A percentile compares a stretch with the other conserved stretches of the same genome.
Conservation (phyloP, 2,329 filamentous ascomycete species). For the Elsinoe necatrix region DNA sequence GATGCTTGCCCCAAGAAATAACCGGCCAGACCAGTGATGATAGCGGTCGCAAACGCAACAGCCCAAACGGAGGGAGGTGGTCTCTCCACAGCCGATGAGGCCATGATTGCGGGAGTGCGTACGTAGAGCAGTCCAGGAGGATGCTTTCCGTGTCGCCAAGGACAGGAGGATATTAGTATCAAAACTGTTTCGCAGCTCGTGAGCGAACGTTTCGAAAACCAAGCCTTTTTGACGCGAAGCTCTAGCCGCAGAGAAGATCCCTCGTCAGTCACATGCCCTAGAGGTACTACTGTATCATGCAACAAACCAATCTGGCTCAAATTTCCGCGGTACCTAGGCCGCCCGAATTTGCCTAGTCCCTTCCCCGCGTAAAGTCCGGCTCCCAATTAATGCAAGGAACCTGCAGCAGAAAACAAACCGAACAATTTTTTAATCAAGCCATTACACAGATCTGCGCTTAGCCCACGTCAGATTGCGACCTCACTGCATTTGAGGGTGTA, state of each 20-base stretch:
- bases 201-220: slow-evolving; percentile 4
- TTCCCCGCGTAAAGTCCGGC: slow-evolving; percentile 7
- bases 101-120: background rate
- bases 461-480: background rate
- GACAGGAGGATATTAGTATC: slow-evolving; percentile 8
- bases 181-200: slow-evolving; percentile 11
- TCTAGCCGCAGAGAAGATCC: slow-evolving; percentile 1
- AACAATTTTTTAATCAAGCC: too few species aligned
- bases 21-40: slow-evolving; percentile 65
- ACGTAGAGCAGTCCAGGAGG: background rate
- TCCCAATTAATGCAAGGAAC: slow-evolving; percentile 9
- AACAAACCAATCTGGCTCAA: background rate
- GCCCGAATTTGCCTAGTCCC: background rate
- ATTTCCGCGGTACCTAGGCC: background rate
- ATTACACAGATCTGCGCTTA: slow-evolving; percentile 7
- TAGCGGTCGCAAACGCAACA: slow-evolving; percentile 62
- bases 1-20: slow-evolving; percentile 62
- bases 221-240: background rate
- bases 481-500: background rate
- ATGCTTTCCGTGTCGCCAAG: slow-evolving; percentile 8
- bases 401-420: slow-evolving; percentile 1
- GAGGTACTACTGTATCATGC: background rate
- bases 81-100: slow-evolving; percentile 26
- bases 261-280: background rate
- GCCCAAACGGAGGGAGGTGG: slow-evolving; percentile 46